phyloP scores from a whole-genome alignment of 202 grass and related monocot species.

The Panicum hallii region DNA sequence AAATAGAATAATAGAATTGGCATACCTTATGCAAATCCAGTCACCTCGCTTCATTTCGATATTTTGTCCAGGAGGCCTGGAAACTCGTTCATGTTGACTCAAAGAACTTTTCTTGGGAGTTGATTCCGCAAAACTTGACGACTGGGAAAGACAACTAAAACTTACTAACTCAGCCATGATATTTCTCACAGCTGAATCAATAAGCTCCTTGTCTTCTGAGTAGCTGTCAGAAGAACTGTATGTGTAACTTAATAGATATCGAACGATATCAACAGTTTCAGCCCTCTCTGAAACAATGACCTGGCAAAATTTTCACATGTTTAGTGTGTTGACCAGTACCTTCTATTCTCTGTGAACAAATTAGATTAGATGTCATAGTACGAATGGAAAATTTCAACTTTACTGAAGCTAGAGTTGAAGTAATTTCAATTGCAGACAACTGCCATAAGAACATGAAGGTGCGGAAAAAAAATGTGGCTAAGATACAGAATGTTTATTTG shows the following conservation, averaged over 20 bases:
- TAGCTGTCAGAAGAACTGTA: slow-evolving; percentile 53
- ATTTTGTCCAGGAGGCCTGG: slow-evolving; percentile 61
- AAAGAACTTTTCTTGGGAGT: slow-evolving; percentile 24
- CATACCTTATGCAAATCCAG: slow-evolving; percentile 90
- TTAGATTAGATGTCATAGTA: neutral
- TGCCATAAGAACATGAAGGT: neutral
- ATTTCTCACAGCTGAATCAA: slow-evolving; percentile 65
- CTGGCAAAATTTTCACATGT: slow-evolving; percentile 42
- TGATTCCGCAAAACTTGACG: slow-evolving; percentile 47
- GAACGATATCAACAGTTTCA: slow-evolving; percentile 81
- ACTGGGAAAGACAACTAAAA: slow-evolving; percentile 39
- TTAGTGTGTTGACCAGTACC: slow-evolving; percentile 35
- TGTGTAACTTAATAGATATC: slow-evolving; percentile 79
- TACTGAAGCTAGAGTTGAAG: neutral
- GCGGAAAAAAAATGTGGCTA: neutral
- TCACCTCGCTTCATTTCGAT: slow-evolving; percentile 90
- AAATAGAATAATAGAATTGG: slow-evolving; percentile 26
- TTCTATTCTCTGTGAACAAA: slow-evolving; percentile 31
- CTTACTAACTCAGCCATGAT: slow-evolving; percentile 77
- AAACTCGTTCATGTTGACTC: slow-evolving; percentile 53
- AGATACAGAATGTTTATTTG: neutral
- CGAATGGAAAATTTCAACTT: slow-evolving; percentile 6
- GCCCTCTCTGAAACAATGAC: slow-evolving; percentile 59
- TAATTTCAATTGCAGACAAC: neutral
- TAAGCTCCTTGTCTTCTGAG: slow-evolving; percentile 60